These are phyloP conservation scores for Stentor roeselii DNA, from an alignment of 73 alveolate genomes.

Conservation along the genomic window DNA sequence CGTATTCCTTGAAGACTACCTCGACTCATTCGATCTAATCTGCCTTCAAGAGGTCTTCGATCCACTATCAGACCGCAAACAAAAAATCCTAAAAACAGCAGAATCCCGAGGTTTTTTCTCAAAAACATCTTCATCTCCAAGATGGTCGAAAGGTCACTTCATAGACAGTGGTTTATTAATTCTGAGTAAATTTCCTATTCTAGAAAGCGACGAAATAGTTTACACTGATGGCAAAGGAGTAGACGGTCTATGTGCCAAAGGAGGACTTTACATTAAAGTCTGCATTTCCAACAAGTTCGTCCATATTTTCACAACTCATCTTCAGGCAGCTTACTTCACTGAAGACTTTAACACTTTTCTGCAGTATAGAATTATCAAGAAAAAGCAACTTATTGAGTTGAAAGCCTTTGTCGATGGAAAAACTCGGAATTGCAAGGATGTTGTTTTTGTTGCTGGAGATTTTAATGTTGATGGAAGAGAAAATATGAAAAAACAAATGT, in stretches of 20 bases:
- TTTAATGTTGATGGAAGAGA: conserved; percentile 60
- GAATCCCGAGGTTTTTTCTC: conserved; percentile 45
- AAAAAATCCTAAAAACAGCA: conserved; percentile 37
- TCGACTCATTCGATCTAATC: conserved; percentile 49
- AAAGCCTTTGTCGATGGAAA: conserved; percentile 43
- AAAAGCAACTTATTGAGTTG: conserved; percentile 45
- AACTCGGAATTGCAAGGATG: conserved; percentile 29
- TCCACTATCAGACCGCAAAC: conserved; percentile 38
- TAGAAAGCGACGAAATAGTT: conserved; percentile 42
- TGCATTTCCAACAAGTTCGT: conserved; percentile 40
- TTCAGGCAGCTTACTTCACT: conserved; percentile 54
- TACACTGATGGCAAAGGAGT: conserved; percentile 37
- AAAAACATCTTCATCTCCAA: conserved; percentile 34
- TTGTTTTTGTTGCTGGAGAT: conserved; percentile 53
- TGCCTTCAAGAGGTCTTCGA: conserved; percentile 64
- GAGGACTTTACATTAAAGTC: conserved; percentile 57
- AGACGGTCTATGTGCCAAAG: conserved; percentile 49
- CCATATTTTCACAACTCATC: conserved; percentile 53
- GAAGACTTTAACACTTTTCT: conserved; percentile 22
- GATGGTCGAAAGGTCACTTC: conserved; percentile 37
- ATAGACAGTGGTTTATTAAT: conserved; percentile 60
- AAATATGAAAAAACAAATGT: conserved; percentile 30
- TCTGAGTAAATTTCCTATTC: conserved; percentile 51
- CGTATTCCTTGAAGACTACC: conserved; percentile 24
- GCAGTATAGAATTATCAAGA: conserved; percentile 20